Evolutionary conservation across 805 yeast genomes (phyloP), one percentile per base, ranked within the genome.

Genomic region (Scheffersomyces spartinae): DNA sequence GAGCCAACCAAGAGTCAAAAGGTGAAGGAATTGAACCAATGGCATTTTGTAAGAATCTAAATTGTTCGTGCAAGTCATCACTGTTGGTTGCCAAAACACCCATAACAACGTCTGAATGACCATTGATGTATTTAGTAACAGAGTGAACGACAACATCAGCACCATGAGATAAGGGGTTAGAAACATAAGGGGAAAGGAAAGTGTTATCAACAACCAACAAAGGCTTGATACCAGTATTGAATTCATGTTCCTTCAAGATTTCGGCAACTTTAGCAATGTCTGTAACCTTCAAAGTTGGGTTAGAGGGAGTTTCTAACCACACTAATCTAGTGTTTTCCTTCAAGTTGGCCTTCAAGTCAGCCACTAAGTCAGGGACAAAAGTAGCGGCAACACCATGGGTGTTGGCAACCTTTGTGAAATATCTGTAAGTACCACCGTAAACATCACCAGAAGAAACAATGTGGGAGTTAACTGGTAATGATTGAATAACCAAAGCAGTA

Each of bases 1-100:
- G 94, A 29, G 93, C 86, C 52, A 82, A 74, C 94, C 94, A 83
- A 21, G 84, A 69, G 58, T 84, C 94, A 50, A 83, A 84, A 27
- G 94, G 82, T 12, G 93, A 80, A 36, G 94, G 93, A 35, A 83
- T 70, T 15, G 93, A 84, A 34, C 94, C 95, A 42, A 80, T 63
- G 36, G 94, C 93, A 43, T 82, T 82, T 55, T 83, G 94, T 52
- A 82, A 64, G 62, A 80, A 82, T 33, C 80, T 65, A 54, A 75
- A 65, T 44, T 64, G 61, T 40, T 74, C 74, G 55, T 71, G 71
- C 42, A 79, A 55, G 26, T 46, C 61, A 29, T 68, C 74, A 40
- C 54, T 52, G 63, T 73, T 79, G 38, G 83, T 71, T 27, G 80
- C 84, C 34, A 80, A 70, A 28, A 80, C 74, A 42, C 95, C 95